Conservation (phyloP, 2,329 filamentous ascomycete species). For the Colletotrichum chrysophilum region DNA sequence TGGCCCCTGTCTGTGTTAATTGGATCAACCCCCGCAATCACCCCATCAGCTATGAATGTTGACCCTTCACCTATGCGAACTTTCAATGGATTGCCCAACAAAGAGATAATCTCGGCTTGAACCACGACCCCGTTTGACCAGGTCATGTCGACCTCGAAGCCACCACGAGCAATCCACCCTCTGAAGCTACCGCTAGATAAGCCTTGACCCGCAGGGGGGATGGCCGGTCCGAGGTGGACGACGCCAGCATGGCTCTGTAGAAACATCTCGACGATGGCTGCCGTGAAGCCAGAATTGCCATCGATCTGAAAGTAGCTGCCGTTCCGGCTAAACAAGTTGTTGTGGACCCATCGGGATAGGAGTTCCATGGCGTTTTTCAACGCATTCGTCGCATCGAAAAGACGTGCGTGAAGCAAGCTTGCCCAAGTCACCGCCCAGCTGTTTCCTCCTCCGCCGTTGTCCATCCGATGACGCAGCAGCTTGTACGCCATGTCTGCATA, state of each 20-base stretch:
- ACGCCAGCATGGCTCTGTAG: conserved; percentile 39
- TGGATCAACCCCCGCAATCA: background rate
- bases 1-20: background rate
- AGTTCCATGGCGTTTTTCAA: conserved; percentile 37
- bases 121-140: conserved; percentile 14
- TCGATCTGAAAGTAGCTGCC: conserved; percentile 48
- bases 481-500: conserved; percentile 25
- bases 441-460: conserved; percentile 17
- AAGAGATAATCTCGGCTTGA: conserved; percentile 26
- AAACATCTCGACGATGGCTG: conserved; percentile 48
- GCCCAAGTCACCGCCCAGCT: conserved; percentile 17
- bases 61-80: conserved; percentile 23
- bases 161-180: conserved; percentile 21
- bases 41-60: background rate
- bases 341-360: conserved; percentile 39
- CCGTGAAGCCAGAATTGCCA: conserved; percentile 52
- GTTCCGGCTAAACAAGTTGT: conserved; percentile 41
- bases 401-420: background rate
- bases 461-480: background rate
- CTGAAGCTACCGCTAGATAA: background rate
- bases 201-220: conserved; percentile 21
- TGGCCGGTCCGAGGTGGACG: conserved; percentile 30
- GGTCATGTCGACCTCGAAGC: conserved; percentile 21
- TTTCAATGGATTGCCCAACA: conserved; percentile 22
- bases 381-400: conserved; percentile 29